Conservation (phyloP, 73 alveolate species). For the Tetrahymena thermophila region DNA sequence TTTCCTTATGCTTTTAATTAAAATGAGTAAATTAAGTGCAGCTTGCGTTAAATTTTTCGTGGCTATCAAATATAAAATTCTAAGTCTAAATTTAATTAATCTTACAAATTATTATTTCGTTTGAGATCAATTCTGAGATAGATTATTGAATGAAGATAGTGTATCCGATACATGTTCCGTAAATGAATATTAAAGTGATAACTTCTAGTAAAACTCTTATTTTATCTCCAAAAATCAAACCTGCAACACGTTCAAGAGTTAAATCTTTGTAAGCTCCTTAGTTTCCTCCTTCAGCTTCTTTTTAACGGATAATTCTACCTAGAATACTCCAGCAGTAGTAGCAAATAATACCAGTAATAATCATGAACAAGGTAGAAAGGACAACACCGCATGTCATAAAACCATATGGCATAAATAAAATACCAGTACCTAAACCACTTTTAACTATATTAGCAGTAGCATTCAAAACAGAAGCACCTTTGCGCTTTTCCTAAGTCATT, state of each 20-base stretch:
- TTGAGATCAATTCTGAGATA: neutral
- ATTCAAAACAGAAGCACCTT: neutral
- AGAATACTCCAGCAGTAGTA: neutral
- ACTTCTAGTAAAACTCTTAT: neutral
- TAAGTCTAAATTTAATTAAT: neutral
- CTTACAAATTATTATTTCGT: neutral
- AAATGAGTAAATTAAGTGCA: neutral
- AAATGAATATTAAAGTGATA: neutral
- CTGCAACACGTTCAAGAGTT: neutral
- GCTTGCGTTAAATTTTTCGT: neutral
- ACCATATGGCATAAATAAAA: neutral
- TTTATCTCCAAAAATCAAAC: neutral
- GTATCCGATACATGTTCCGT: neutral
- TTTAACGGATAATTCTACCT: neutral
- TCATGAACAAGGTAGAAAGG: neutral
- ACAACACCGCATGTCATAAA: neutral
- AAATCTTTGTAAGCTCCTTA: neutral
- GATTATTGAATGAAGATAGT: neutral
- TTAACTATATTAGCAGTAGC: neutral
- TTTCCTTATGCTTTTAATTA: no score
- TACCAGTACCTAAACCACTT: conserved; percentile 2
- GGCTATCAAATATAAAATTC: neutral
- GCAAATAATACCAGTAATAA: neutral
- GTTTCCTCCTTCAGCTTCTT: neutral
- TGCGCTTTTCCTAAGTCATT: neutral